Conservation (phyloP, 768 basidiomycete species). For the Boletus subparvulus region DNA sequence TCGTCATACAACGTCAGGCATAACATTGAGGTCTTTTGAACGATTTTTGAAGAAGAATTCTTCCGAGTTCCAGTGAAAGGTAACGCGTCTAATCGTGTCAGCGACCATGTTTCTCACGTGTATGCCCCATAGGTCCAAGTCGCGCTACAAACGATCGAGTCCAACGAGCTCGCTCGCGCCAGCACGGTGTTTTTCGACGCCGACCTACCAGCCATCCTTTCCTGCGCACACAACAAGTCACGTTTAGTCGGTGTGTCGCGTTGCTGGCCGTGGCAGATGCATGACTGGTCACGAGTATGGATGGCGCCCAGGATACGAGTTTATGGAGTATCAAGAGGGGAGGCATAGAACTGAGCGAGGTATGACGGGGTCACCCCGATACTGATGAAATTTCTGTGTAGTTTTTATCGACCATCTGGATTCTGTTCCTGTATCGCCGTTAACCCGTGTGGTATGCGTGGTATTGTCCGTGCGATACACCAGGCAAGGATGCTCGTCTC, state of each 20-base stretch:
- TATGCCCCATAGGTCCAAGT: conserved; percentile 46
- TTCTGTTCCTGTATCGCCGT: conserved; percentile 84
- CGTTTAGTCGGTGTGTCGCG: conserved; percentile 86
- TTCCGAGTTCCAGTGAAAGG: conserved; percentile 79
- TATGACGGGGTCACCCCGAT: too few relatives aligned
- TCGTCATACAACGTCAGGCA: conserved; percentile 63
- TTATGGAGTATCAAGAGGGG: conserved; percentile 80
- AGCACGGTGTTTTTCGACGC: too few relatives aligned
- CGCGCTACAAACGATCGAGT: too few relatives aligned
- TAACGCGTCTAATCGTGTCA: conserved; percentile 16
- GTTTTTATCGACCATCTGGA: conserved; percentile 58
- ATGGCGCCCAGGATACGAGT: conserved; percentile 59
- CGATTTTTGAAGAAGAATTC: conserved; percentile 54
- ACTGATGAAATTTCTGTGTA: too few relatives aligned
- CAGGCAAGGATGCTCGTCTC: too few relatives aligned
- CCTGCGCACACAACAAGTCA: conserved; percentile 36
- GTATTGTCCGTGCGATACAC: too few relatives aligned
- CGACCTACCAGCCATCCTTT: conserved; percentile 67
- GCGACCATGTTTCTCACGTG: background rate
- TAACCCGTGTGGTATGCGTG: conserved; percentile 60
- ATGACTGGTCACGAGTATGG: conserved; percentile 70
- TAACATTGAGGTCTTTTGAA: too few relatives aligned
- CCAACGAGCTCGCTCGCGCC: too few relatives aligned
- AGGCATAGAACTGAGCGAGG: conserved; percentile 44
- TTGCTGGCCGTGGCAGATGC: conserved; percentile 80